Conservation (phyloP, 1,284 basidiomycete genomes). For the Grifola frondosa region DNA sequence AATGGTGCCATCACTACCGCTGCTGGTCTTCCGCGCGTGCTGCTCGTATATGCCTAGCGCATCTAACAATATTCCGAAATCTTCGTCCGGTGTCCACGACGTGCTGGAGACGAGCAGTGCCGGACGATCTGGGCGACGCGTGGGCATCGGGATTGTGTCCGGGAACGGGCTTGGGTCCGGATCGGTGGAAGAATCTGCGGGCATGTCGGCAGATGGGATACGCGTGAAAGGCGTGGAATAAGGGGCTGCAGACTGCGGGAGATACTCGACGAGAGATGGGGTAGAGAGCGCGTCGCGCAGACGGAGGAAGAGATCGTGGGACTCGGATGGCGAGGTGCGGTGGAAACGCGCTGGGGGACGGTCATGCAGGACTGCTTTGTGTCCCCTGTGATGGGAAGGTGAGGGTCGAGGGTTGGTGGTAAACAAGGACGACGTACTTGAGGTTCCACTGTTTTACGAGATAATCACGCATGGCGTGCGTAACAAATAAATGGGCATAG, state of each 20-base stretch:
- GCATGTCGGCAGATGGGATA: constrained; percentile 22
- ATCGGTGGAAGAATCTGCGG: constrained; percentile 12
- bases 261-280: constrained; percentile 36
- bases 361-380: constrained; percentile 81
- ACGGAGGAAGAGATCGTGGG: constrained; percentile 71
- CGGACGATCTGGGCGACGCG: constrained; percentile 67
- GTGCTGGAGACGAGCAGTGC: constrained; percentile 91
- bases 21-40: constrained; percentile 44
- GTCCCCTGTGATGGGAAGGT: constrained; percentile 54
- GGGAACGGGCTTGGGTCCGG: constrained; percentile 11
- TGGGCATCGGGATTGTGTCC: constrained; percentile 25
- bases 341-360: constrained; percentile 84
- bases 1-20: constrained; percentile 22
- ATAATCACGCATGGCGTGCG: constrained; percentile 78
- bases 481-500: constrained; percentile 93
- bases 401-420: constrained; percentile 1
- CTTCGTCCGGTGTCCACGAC: constrained; percentile 97
- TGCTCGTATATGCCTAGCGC: constrained; percentile 73
- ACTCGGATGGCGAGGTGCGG: constrained; percentile 63
- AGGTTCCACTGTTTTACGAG: constrained; percentile 78
- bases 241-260: constrained; percentile 46
- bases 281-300: constrained; percentile 39
- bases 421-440: constrained; percentile 48
- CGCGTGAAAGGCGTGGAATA: constrained; percentile 66
- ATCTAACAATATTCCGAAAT: constrained; percentile 82